These are phyloP conservation scores for Amborella trichopoda DNA, from an alignment of 164 flowering plant species.

Conservation along the genomic window DNA sequence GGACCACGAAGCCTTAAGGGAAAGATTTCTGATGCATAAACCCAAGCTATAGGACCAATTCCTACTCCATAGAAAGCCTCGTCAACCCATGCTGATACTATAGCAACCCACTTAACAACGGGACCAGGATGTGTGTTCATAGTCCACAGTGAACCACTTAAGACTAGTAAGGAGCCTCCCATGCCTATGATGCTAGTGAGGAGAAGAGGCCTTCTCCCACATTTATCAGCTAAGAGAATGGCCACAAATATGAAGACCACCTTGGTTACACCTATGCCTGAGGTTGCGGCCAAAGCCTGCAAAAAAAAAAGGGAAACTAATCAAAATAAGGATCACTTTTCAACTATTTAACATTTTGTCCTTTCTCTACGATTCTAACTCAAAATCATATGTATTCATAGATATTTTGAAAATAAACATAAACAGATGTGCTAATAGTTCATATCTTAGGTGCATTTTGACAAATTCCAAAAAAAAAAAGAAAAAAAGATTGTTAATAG, in stretches of 20 bases:
- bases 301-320: too few species aligned
- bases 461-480: too few species aligned
- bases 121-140: slow-evolving; percentile 11
- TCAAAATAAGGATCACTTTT: too few species aligned
- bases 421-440: too few species aligned
- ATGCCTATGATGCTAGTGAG: slow-evolving; percentile 19
- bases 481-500: too few species aligned
- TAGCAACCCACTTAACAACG: slow-evolving; percentile 12
- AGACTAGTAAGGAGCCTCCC: slow-evolving; percentile 6
- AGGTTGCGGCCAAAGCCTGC: slow-evolving; percentile 19
- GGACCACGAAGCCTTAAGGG: slow-evolving; percentile 23
- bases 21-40: slow-evolving; percentile 21
- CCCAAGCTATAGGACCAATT: slow-evolving; percentile 23
- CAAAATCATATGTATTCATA: too few species aligned
- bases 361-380: too few species aligned
- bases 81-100: slow-evolving; percentile 6
- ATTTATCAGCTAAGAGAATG: slow-evolving; percentile 15
- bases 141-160: slow-evolving; percentile 15
- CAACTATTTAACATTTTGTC: too few species aligned
- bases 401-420: too few species aligned
- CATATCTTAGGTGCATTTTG: too few species aligned
- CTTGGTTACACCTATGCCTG: slow-evolving; percentile 23
- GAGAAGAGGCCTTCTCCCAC: slow-evolving; percentile 17
- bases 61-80: slow-evolving; percentile 17
- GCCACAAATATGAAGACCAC: slow-evolving; percentile 20